Evolutionary conservation across 2,329 filamentous ascomycete species (phyloP).

Genomic region (Zalaria obscura): DNA sequence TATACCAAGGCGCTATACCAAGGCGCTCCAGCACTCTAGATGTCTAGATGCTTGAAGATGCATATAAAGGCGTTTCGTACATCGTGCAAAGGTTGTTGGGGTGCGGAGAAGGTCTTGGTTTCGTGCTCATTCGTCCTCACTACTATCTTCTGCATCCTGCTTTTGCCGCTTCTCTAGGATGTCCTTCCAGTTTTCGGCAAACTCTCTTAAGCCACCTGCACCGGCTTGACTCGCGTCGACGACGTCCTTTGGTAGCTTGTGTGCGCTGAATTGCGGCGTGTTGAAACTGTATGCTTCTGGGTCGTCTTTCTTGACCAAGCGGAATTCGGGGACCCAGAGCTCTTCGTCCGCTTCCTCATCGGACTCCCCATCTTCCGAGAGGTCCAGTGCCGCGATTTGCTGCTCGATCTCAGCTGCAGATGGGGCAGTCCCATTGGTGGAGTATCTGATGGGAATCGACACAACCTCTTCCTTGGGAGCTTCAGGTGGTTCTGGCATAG

Average conservation of each 20-base stretch:
- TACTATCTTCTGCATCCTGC: constrained; percentile 20
- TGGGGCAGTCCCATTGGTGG: neutral
- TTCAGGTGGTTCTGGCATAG: constrained; percentile 43
- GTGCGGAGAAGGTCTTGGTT: no score
- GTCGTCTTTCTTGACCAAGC: constrained; percentile 70
- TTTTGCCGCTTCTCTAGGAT: constrained; percentile 26
- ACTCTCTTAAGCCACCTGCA: constrained; percentile 63
- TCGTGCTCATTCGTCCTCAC: constrained; percentile 12
- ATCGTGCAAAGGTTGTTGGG: no score
- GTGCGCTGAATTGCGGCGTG: constrained; percentile 79
- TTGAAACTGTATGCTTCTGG: constrained; percentile 79
- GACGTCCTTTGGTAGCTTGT: constrained; percentile 89
- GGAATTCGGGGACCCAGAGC: constrained; percentile 55
- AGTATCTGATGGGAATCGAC: constrained; percentile 4
- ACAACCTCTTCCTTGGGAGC: constrained; percentile 12
- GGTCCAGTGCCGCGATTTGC: neutral
- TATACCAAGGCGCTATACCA: no score
- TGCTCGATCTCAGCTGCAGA: neutral
- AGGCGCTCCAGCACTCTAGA: no score
- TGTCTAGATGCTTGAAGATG: no score
- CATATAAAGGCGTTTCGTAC: no score
- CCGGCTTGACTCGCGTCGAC: constrained; percentile 50
- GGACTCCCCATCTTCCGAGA: constrained; percentile 13
- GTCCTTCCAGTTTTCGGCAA: constrained; percentile 35
- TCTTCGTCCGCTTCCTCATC: constrained; percentile 41